Evolutionary conservation across 2,329 filamentous ascomycete genomes (phyloP).

Genomic region (Ceratocystis colombiana): DNA sequence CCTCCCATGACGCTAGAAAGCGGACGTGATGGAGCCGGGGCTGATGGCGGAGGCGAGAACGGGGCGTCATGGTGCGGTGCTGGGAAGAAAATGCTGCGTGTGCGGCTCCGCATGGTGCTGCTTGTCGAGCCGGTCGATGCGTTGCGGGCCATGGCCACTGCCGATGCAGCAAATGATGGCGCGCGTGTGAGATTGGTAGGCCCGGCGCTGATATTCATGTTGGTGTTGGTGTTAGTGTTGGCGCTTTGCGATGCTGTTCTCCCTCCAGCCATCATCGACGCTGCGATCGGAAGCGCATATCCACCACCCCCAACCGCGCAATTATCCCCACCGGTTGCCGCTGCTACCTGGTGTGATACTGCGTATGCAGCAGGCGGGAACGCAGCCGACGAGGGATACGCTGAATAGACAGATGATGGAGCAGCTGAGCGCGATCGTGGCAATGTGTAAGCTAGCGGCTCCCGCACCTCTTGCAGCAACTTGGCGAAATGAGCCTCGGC

Average conservation of each 20-base stretch:
- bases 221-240: background rate
- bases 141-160: constrained; percentile 15
- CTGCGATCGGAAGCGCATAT: constrained; percentile 10
- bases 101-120: background rate
- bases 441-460: background rate
- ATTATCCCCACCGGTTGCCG: background rate
- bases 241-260: background rate
- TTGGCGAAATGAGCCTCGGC: constrained; percentile 20
- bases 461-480: constrained; percentile 12
- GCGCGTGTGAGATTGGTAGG: background rate
- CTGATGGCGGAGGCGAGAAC: constrained; percentile 13
- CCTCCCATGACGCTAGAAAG: background rate
- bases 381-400: background rate
- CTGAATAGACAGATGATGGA: constrained; percentile 9
- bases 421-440: background rate
- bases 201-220: background rate
- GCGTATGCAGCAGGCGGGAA: background rate
- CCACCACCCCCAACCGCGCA: background rate
- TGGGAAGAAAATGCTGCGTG: constrained; percentile 20
- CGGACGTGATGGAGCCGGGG: background rate
- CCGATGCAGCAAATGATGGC: constrained; percentile 15
- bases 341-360: background rate
- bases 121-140: constrained; percentile 6
- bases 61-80: constrained; percentile 17
- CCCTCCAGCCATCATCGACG: constrained; percentile 15